A percentile compares a stretch with the other conserved stretches of the same genome.
These are phyloP conservation scores for Dysphania ambrosioides DNA, from an alignment of 148 eudicot genomes.

Conservation along the genomic window DNA sequence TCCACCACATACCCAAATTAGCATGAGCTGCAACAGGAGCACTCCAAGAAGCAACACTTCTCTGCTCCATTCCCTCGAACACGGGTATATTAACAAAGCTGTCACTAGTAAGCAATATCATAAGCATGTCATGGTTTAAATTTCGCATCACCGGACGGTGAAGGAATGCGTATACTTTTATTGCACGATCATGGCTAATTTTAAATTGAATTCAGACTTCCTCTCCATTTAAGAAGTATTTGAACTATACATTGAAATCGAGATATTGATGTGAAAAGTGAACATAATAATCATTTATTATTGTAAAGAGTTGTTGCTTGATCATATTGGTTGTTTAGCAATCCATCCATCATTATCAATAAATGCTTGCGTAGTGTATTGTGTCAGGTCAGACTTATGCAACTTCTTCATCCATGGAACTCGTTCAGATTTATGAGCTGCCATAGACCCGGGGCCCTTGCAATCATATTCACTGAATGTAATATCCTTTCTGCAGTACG, in stretches of 20 bases:
- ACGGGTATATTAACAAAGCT: too few species aligned
- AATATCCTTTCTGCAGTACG: constrained; percentile 19
- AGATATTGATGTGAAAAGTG: too few species aligned
- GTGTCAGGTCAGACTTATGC: neutral
- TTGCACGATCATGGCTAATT: too few species aligned
- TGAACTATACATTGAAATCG: too few species aligned
- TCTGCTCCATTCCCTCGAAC: constrained; percentile 41
- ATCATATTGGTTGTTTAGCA: constrained; percentile 11
- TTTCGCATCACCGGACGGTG: too few species aligned
- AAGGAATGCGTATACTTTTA: too few species aligned
- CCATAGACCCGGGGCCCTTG: constrained; percentile 29
- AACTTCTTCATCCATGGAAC: constrained; percentile 23
- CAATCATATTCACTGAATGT: constrained; percentile 23
- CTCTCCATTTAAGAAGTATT: too few species aligned
- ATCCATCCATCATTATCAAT: constrained; percentile 27
- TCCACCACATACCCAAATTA: constrained; percentile 44
- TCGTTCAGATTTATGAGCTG: constrained; percentile 15
- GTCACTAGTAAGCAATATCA: too few species aligned
- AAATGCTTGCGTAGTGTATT: constrained; percentile 3
- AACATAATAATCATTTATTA: too few species aligned
- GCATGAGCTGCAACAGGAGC: constrained; percentile 55
- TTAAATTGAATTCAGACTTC: too few species aligned
- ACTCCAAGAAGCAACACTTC: constrained; percentile 58
- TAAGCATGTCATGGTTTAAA: too few species aligned
- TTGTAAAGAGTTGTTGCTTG: too few species aligned